Evolutionary conservation across 306 rosid genomes (phyloP).

Genomic region (Acacia acuminata): DNA sequence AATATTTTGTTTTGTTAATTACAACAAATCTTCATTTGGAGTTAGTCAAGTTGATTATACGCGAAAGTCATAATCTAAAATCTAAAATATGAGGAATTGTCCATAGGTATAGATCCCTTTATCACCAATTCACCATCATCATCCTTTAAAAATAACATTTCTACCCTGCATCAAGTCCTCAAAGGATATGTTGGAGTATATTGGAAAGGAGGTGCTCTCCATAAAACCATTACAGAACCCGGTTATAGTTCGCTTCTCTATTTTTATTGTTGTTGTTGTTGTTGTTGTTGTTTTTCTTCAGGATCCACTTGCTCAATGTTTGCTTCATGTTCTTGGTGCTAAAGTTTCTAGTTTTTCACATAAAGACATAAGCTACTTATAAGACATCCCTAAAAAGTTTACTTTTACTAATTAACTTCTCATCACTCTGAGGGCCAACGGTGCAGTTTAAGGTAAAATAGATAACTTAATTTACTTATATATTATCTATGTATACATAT

Average conservation of each 20-base stretch:
- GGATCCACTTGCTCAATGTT: background rate
- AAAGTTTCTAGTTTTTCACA: slow-evolving; percentile 68
- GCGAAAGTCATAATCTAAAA: too few species aligned
- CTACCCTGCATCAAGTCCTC: slow-evolving; percentile 87
- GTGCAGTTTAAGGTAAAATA: too few species aligned
- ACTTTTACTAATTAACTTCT: too few species aligned
- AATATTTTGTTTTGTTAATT: too few species aligned
- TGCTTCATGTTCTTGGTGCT: slow-evolving; percentile 13
- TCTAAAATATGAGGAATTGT: too few species aligned
- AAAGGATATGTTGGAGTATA: slow-evolving; percentile 34
- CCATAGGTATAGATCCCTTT: too few species aligned
- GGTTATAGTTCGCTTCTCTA: slow-evolving; percentile 37
- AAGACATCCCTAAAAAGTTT: too few species aligned
- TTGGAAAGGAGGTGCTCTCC: slow-evolving; percentile 96
- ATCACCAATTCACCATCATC: slow-evolving; percentile 30
- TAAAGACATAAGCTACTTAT: slow-evolving; percentile 37
- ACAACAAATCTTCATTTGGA: too few species aligned
- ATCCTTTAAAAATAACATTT: slow-evolving; percentile 36
- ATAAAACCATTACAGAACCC: slow-evolving; percentile 73
- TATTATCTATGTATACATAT: too few species aligned
- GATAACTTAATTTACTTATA: too few species aligned
- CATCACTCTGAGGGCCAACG: too few species aligned
- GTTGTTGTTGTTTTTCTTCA: background rate
- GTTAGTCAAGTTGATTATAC: too few species aligned
- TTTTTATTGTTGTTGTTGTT: background rate